Base-by-base conservation (phyloP, 2,329 filamentous ascomycete species). In the Ceratocystis harringtonii region DNA sequence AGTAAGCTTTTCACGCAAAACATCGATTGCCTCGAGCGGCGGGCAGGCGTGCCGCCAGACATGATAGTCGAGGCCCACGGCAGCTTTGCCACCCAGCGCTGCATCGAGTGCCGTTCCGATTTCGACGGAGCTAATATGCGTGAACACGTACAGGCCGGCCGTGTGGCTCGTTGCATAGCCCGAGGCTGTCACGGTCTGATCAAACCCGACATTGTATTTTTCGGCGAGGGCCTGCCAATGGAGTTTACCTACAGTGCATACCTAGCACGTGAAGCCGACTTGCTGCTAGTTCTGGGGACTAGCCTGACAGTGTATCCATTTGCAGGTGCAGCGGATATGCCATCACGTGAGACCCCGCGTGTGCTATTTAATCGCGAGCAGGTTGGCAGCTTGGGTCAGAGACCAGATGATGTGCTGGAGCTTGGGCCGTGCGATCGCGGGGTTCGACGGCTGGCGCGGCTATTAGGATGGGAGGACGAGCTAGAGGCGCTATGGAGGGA, bases 161-260 rank as follows among this genome's bases (percentile, higher is more conserved):
- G 84, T 30, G 87, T 95, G 0, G 90, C 92, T 0, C 79, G 77
- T 68, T 97, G 92, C 73, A 69, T 75, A 48, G 75, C 77, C 3
- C 72, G 77, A 7, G 73, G 76, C 22, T 97, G 92, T 73, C 78
- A 81, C 44, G 92, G 92, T 0, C 77, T 94, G 1, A 90, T 96
- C 45, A 96, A 96, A 76, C 92, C 92, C 0, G 90, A 96, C 71
- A 96, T 96, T 72, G 90, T 95, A 43, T 96, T 96, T 76, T 96
- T 96, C 70, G 91, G 91, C 62, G 91, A 92, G 73, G 75, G 81
- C 0, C 75, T 92, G 2, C 76, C 77, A 0, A 70, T 71, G 48
- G 68, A 69, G 0, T 78, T 78, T 65, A 70, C 72, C 0, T 68
- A 73, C 25, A 70, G 72, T 7, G 68, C 77, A 50, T 74, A 86